These are phyloP conservation scores for Penicillium soppii DNA, from an alignment of 495 filamentous ascomycete species.

Conservation along the genomic window DNA sequence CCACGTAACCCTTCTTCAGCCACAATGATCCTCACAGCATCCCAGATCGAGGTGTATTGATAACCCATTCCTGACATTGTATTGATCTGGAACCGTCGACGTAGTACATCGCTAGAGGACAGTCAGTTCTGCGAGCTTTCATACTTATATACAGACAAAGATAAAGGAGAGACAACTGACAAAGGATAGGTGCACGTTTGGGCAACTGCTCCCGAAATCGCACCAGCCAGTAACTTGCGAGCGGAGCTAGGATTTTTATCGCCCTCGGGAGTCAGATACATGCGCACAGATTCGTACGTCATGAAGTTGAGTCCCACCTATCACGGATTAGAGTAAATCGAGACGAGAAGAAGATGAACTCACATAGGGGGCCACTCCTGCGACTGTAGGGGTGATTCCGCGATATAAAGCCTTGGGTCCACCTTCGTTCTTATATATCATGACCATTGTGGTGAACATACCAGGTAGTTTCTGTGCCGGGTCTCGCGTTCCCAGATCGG, in stretches of 20 bases:
- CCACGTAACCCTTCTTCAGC: conserved; percentile 73
- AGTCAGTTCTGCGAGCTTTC: conserved; percentile 5
- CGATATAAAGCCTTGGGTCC: conserved; percentile 82
- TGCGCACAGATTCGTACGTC: conserved; percentile 87
- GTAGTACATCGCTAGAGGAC: conserved; percentile 76
- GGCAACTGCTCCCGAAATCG: conserved; percentile 90
- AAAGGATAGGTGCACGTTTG: conserved; percentile 99
- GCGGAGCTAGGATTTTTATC: conserved; percentile 75
- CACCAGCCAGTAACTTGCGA: conserved; percentile 85
- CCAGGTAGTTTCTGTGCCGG: conserved; percentile 69
- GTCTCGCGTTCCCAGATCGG: conserved; percentile 56
- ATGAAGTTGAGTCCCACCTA: conserved; percentile 98
- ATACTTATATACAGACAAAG: not conserved
- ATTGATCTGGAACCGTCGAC: conserved; percentile 95
- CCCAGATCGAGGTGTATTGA: conserved; percentile 81
- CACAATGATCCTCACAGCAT: conserved; percentile 80
- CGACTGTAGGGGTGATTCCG: conserved; percentile 89
- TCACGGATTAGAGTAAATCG: not conserved
- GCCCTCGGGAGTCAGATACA: conserved; percentile 83
- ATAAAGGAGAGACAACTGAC: conserved; percentile 50
- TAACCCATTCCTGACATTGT: conserved; percentile 99
- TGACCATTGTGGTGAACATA: conserved; percentile 81
- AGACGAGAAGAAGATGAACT: conserved; percentile 35
- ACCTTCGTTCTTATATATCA: conserved; percentile 90
- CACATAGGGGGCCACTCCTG: conserved; percentile 94